phyloP scores from a whole-genome alignment of 257 asterid genomes.

The Nicotiana paniculata region DNA sequence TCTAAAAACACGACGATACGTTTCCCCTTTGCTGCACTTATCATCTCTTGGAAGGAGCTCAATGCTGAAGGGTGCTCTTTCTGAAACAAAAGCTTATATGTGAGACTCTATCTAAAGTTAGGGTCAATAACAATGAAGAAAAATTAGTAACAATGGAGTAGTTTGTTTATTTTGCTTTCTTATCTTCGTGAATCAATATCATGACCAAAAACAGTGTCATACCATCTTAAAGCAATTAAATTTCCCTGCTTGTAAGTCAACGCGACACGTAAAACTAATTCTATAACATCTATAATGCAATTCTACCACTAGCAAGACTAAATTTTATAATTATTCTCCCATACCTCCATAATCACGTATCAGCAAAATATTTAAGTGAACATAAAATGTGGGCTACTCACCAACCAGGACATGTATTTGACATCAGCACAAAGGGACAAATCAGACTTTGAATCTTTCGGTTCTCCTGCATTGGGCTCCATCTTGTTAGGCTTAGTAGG shows the following conservation, averaged over 20 bases:
- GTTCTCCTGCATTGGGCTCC: constrained; percentile 16
- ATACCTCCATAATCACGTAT: background rate
- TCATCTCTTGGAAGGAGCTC: constrained; percentile 31
- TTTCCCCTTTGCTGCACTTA: constrained; percentile 26
- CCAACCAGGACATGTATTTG: constrained; percentile 52
- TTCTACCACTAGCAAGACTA: background rate
- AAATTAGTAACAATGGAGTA: background rate
- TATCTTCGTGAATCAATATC: background rate
- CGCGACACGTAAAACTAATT: background rate
- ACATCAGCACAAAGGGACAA: constrained; percentile 6
- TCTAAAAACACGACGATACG: constrained; percentile 68
- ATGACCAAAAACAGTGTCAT: background rate
- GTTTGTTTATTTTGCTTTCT: background rate
- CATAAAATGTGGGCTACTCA: constrained; percentile 15
- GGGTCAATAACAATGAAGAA: no score
- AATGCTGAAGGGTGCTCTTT: constrained; percentile 59
- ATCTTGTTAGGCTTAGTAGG: constrained; percentile 3
- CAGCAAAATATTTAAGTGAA: background rate
- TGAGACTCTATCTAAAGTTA: background rate
- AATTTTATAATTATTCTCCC: no score
- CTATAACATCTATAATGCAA: background rate
- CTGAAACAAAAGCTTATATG: constrained; percentile 15
- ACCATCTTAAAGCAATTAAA: background rate
- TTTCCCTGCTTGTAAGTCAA: background rate
- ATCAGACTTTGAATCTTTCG: constrained; percentile 1